Evolutionary conservation across 345 rosid species (phyloP), one percentile per base, ranked within the genome.

Genomic region (Kernera saxatilis): DNA sequence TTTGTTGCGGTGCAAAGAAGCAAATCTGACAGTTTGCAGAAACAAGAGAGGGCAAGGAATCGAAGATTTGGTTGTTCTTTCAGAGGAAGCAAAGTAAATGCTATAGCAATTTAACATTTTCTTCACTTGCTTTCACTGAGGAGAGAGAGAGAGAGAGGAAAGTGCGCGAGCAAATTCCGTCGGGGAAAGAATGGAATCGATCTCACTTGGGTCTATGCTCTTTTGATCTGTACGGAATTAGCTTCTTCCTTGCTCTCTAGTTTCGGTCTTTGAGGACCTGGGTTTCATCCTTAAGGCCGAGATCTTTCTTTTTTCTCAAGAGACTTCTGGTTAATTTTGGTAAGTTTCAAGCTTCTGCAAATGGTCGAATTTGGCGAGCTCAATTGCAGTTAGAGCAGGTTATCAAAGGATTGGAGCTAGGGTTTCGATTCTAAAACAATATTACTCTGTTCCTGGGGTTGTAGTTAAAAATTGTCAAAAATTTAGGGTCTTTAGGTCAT

Each of bases 11-110:
- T 67, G 62, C 69, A 67, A 74, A 67, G 73, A 67, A 67, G 73
- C 78, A 67, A 67, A 74, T 74, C 78, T 74, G 78, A 74, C 78
- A 58, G 62, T 59, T 50, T 27, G 30, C 68, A 74, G 73, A 17
- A 23, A 32, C 49, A 59, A 30, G 64, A 51, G 48, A 46, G 62
- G 26, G 78, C 73, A 74, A 74, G 73, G 78, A 74, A 74, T 74
- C 73, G 40, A 43, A 67, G 78, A 41, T 74, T 67, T 74, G 56
- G 8, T 50, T 51, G 30, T 48, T 49, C 66, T 58, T 64, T 30
- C 66, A 6, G 10, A 19, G 40, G 69, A 74, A 74, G 73, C 55
- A 67, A 74, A 74, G 46, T 67, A 58, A 66, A 66, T 66, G 72
- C 67, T 50, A 15, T 67, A 11, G 0, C 8, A 59, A 58, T 50